These are phyloP conservation scores for Eucalyptus melliodora DNA, from an alignment of 345 rosid species.

Conservation along the genomic window DNA sequence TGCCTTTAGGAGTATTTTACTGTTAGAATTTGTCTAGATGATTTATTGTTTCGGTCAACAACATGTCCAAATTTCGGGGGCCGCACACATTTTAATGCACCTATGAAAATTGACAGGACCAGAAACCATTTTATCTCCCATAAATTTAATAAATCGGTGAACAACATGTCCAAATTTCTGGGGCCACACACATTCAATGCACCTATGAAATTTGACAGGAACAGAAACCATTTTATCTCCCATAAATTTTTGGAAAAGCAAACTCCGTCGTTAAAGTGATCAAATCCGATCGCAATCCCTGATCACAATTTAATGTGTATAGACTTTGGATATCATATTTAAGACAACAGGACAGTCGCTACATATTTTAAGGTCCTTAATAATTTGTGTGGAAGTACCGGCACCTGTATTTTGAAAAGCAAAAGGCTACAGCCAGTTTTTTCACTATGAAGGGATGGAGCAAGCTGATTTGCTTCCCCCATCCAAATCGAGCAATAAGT, in stretches of 20 bases:
- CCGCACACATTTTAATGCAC: too few relatives aligned
- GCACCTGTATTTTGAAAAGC: background rate
- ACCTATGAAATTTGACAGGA: too few relatives aligned
- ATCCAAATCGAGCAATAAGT: slow-evolving; percentile 30
- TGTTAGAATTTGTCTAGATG: background rate
- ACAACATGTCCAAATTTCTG: too few relatives aligned
- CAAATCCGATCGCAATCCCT: background rate
- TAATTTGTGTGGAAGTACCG: background rate
- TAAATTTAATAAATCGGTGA: too few relatives aligned
- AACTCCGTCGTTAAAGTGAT: background rate
- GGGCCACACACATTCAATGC: too few relatives aligned
- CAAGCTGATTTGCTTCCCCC: slow-evolving; percentile 12
- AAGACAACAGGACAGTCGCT: background rate
- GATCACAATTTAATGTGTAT: background rate
- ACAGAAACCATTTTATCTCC: background rate
- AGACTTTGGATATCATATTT: background rate
- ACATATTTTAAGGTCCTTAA: slow-evolving; percentile 1
- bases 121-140: background rate
- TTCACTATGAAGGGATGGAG: background rate
- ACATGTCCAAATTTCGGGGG: background rate
- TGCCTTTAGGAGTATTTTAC: background rate
- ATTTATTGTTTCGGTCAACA: too few relatives aligned
- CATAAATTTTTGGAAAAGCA: background rate
- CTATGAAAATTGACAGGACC: too few relatives aligned
- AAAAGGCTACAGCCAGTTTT: slow-evolving; percentile 10